Evolutionary conservation across 1,284 basidiomycete genomes (phyloP), one percentile per base, ranked within the genome.

Genomic region (Coniferiporia sulphurascens): DNA sequence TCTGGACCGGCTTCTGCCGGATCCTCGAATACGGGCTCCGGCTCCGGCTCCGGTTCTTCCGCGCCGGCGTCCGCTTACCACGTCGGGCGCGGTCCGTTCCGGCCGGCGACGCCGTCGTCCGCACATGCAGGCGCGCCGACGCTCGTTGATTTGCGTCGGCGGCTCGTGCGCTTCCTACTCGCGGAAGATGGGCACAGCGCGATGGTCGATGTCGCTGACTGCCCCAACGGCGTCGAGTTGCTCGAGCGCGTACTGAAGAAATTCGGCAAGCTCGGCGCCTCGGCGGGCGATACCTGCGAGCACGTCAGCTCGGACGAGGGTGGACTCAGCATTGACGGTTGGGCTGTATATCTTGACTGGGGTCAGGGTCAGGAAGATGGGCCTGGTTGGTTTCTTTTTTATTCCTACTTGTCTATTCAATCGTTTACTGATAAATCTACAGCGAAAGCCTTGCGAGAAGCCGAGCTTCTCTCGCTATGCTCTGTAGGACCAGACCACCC

Each of bases 161-260:
- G 90, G 70, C 75, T 93, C 13, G 86, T 97, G 68, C 96, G 93
- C 71, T 95, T 97, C 70, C 78, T 86, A 48, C 78, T 93, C 54
- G 85, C 87, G 1, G 93, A 93, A 19, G 89, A 91, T 52, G 84
- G 73, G 22, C 81, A 87, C 55, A 86, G 87, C 21, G 82, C 82
- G 48, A 89, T 87, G 0, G 84, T 98, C 62, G 87, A 95, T 68
- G 86, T 93, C 10, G 81, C 84, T 1, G 84, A 88, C 50, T 94
- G 90, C 67, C 77, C 78, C 1, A 86, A 86, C 41, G 93, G 92
- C 3, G 80, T 89, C 1, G 93, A 97, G 66, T 83, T 97, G 1
- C 78, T 97, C 52, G 90, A 93, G 65, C 85, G 87, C 64, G 93
- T 91, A 0, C 75, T 98, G 61, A 90, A 84, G 70, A 98, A 98